A percentile compares a stretch with the other conserved stretches of the same genome.
These are phyloP conservation scores for Geoglossum cookeanum DNA, from an alignment of 2,329 filamentous ascomycete species.

Conservation along the genomic window DNA sequence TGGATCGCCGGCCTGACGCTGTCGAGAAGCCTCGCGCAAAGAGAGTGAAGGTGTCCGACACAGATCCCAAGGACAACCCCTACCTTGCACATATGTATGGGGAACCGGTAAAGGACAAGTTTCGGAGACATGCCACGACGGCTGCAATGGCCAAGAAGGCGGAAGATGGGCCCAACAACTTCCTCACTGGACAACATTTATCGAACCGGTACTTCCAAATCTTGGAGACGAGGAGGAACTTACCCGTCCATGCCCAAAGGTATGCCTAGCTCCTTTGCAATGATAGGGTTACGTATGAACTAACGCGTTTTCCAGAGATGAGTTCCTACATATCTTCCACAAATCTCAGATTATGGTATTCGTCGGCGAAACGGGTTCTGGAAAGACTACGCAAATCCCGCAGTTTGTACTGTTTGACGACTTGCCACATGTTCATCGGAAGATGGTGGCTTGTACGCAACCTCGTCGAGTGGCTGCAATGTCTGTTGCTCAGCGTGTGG, in stretches of 20 bases:
- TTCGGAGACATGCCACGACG: constrained; percentile 67
- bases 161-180: constrained; percentile 67
- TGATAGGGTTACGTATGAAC: constrained; percentile 1
- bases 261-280: constrained; percentile 22
- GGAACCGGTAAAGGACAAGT: constrained; percentile 29
- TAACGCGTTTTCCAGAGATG: constrained; percentile 37
- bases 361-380: constrained; percentile 96
- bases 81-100: constrained; percentile 84
- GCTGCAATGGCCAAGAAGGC: constrained; percentile 50
- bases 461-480: constrained; percentile 95
- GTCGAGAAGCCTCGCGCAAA: constrained; percentile 31
- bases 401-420: constrained; percentile 98
- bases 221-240: constrained; percentile 58
- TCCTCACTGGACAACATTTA: constrained; percentile 63
- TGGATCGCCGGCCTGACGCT: constrained; percentile 34
- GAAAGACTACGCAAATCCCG: constrained; percentile 97
- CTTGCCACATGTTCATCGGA: constrained; percentile 64
- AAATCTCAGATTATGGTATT: constrained; percentile 92
- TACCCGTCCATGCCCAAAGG: constrained; percentile 86
- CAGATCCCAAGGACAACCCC: constrained; percentile 47
- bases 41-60: constrained; percentile 32
- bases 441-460: constrained; percentile 93
- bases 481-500: constrained; percentile 96
- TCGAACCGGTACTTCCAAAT: constrained; percentile 81
- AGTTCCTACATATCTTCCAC: constrained; percentile 88